A percentile compares a stretch with the other conserved stretches of the same genome.
These are phyloP conservation scores for Immersiella caudata DNA, from an alignment of 495 filamentous ascomycete genomes.

Conservation along the genomic window DNA sequence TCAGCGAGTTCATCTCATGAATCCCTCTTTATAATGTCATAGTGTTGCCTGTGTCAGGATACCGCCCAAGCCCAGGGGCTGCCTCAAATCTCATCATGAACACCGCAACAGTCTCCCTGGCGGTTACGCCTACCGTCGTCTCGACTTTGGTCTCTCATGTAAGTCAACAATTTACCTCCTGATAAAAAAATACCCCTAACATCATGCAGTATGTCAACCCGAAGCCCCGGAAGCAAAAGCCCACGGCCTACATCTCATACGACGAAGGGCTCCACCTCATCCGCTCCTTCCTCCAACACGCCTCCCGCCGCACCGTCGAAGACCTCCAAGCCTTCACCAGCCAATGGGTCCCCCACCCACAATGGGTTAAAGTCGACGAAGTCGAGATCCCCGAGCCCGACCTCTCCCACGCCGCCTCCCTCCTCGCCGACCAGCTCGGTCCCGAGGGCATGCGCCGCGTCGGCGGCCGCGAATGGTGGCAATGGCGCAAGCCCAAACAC, in stretches of 20 bases:
- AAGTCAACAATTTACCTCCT: conserved; percentile 38
- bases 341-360: conserved; percentile 87
- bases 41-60: background rate
- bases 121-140: conserved; percentile 77
- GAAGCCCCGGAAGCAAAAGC: conserved; percentile 71
- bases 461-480: conserved; percentile 90
- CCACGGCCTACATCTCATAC: conserved; percentile 86
- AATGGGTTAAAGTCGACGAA: conserved; percentile 81
- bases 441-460: conserved; percentile 70
- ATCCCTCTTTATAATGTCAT: background rate
- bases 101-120: conserved; percentile 70
- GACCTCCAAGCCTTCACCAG: conserved; percentile 87
- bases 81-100: conserved; percentile 51
- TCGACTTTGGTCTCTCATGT: conserved; percentile 80
- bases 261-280: conserved; percentile 91
- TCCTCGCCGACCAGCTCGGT: conserved; percentile 71
- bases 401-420: conserved; percentile 62
- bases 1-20: background rate
- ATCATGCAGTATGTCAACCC: conserved; percentile 74
- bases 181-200: background rate
- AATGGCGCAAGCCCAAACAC: conserved; percentile 70
- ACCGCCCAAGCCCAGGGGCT: background rate
- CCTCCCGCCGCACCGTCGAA: conserved; percentile 86
- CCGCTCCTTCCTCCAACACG: conserved; percentile 77
- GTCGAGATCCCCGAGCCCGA: conserved; percentile 66